Percentiles rank a stretch among this genome's conserved stretches.
Evolutionary conservation across 176 grass and related monocot species (phyloP).

Genomic region (Eleusine coracana): DNA sequence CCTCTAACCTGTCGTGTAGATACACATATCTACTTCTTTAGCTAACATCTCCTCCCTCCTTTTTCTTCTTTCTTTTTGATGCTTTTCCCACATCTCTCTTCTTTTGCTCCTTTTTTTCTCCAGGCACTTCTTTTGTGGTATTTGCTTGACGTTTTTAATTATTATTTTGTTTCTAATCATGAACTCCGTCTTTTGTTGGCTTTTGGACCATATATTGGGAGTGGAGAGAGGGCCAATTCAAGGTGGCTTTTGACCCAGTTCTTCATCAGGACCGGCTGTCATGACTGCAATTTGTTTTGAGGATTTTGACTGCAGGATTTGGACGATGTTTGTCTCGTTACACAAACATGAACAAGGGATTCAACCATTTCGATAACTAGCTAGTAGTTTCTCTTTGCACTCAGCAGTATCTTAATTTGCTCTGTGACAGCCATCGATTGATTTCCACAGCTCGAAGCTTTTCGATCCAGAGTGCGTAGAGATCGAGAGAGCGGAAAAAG

Average conservation of each 20-base stretch:
- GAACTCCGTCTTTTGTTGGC: slow-evolving; percentile 51
- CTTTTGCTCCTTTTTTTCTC: background rate
- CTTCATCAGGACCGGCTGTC: background rate
- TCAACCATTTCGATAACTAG: too few relatives aligned
- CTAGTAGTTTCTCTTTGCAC: too few relatives aligned
- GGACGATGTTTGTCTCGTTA: too few relatives aligned
- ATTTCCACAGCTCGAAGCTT: too few relatives aligned
- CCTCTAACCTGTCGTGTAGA: slow-evolving; percentile 12
- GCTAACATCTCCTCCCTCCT: background rate
- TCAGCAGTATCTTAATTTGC: too few relatives aligned
- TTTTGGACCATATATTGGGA: slow-evolving; percentile 54
- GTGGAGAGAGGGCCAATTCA: slow-evolving; percentile 24
- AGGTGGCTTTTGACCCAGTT: slow-evolving; percentile 43
- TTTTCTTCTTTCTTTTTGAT: slow-evolving; percentile 20
- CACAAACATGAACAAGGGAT: too few relatives aligned
- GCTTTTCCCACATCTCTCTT: slow-evolving; percentile 33
- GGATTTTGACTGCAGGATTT: too few relatives aligned
- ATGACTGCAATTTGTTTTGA: background rate
- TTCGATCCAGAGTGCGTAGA: background rate
- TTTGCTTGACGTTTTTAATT: slow-evolving; percentile 45
- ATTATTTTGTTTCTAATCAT: slow-evolving; percentile 57
- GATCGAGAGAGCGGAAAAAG: slow-evolving; percentile 5
- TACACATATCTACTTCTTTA: background rate
- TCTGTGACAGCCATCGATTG: too few relatives aligned
- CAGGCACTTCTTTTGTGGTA: slow-evolving; percentile 68